Evolutionary conservation across 2,329 filamentous ascomycete genomes (phyloP).

Genomic region (Pseudomassariella vexata): DNA sequence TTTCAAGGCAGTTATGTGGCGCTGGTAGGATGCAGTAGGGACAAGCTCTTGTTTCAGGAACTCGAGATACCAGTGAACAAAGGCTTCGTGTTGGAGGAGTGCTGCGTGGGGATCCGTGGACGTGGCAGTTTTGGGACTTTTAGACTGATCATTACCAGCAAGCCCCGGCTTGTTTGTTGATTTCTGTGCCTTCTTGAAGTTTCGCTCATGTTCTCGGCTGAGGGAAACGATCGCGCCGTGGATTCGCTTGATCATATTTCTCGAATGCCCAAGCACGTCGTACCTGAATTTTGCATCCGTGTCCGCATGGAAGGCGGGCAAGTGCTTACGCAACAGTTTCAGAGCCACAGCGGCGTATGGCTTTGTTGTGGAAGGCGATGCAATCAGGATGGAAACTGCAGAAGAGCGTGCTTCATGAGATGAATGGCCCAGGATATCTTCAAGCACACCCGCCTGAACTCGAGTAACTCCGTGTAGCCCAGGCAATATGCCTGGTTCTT

Average conservation of each 20-base stretch:
- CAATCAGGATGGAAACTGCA: slow-evolving; percentile 75
- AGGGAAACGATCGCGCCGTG: slow-evolving; percentile 59
- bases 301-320: slow-evolving; percentile 73
- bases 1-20: slow-evolving; percentile 76
- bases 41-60: slow-evolving; percentile 71
- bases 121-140: slow-evolving; percentile 7
- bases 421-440: slow-evolving; percentile 46
- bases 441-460: slow-evolving; percentile 39
- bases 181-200: slow-evolving; percentile 25
- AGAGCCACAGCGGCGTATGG: slow-evolving; percentile 63
- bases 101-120: slow-evolving; percentile 7
- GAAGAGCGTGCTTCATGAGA: slow-evolving; percentile 66
- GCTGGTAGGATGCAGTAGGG: slow-evolving; percentile 81
- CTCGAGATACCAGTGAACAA: slow-evolving; percentile 67
- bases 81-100: slow-evolving; percentile 49
- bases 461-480: slow-evolving; percentile 18
- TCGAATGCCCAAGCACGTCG: slow-evolving; percentile 68
- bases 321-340: slow-evolving; percentile 54
- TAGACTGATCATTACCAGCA: neutral
- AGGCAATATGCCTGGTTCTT: slow-evolving; percentile 16
- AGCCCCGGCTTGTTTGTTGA: neutral
- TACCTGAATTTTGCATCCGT: slow-evolving; percentile 82
- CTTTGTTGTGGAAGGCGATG: slow-evolving; percentile 67
- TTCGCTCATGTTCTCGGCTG: slow-evolving; percentile 25
- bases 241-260: slow-evolving; percentile 71